Evolutionary conservation across 2,329 filamentous ascomycete species (phyloP), one percentile per base, ranked within the genome.

Genomic region (Bipolaris victoriae): DNA sequence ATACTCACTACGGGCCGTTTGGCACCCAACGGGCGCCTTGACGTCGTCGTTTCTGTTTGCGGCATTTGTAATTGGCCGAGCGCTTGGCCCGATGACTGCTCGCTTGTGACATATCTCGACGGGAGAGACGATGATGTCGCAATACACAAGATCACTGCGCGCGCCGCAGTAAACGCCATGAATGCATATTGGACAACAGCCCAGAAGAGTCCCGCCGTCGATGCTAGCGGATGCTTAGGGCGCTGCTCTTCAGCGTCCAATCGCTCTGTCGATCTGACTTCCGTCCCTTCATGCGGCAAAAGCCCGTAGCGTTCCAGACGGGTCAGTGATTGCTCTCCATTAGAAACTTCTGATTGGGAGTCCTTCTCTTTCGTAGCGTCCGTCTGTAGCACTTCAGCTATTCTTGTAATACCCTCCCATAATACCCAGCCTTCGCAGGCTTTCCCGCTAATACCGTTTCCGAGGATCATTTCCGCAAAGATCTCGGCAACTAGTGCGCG

Each of bases 381-480:
- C 40, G 66, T 69, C 61, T 73, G 74, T 70, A 83, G 70, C 46
- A 79, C 73, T 60, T 83, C 81, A 58, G 86, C 83, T 60, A 89
- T 77, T 72, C 94, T 96, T 65, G 88, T 89, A 60, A 96, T 84
- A 56, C 86, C 84, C 74, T 96, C 92, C 86, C 90, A 97, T 64
- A 98, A 77, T 70, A 97, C 84, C 91, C 91, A 96, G 22, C 91
- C 90, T 77, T 98, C 89, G 65, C 90, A 92, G 39, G 90, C 83
- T 74, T 90, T 96, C 69, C 89, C 90, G 68, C 88, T 87, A 67
- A 97, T 82, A 56, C 90, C 84, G 66, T 91, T 92, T 61, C 91
- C 91, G 63, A 99, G 82, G 61, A 98, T 91, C 74, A 96, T 87
- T 77, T 97, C 92, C 6, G 92, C 91, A 60, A 98, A 83, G 63